phyloP scores from a whole-genome alignment of 441 rosid genomes.

The Erodium texanum region DNA sequence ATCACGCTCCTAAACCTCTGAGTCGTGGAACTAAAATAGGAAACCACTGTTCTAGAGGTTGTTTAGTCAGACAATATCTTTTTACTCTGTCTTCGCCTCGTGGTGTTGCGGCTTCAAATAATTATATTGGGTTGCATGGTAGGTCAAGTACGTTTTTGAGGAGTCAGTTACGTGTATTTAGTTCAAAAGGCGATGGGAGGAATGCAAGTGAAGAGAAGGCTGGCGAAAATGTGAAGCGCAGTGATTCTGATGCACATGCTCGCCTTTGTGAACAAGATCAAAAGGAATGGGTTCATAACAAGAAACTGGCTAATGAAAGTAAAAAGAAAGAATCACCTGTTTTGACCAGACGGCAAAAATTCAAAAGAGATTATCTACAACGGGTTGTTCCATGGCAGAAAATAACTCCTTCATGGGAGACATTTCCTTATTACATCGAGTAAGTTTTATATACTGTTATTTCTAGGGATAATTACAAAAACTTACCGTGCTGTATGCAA shows the following conservation, averaged over 20 bases:
- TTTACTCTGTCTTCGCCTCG: slow-evolving; percentile 24
- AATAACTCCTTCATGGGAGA: slow-evolving; percentile 77
- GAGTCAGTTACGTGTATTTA: slow-evolving; percentile 43
- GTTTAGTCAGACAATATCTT: slow-evolving; percentile 31
- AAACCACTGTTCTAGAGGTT: slow-evolving; percentile 6
- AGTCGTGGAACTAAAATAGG: slow-evolving; percentile 15
- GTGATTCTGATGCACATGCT: slow-evolving; percentile 43
- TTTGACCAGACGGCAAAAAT: slow-evolving; percentile 58
- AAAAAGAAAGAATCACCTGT: slow-evolving; percentile 72
- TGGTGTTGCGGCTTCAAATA: slow-evolving; percentile 23
- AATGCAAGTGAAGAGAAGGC: slow-evolving; percentile 55
- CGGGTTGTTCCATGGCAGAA: slow-evolving; percentile 87
- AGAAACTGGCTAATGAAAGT: slow-evolving; percentile 60
- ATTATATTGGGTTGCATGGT: slow-evolving; percentile 17
- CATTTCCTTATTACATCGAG: slow-evolving; percentile 82
- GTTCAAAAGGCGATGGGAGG: slow-evolving; percentile 78
- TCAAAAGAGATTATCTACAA: slow-evolving; percentile 64
- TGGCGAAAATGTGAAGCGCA: slow-evolving; percentile 25
- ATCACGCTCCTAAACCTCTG: slow-evolving; percentile 25
- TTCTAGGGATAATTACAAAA: no score
- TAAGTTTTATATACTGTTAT: slow-evolving; percentile 30
- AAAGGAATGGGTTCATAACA: slow-evolving; percentile 79
- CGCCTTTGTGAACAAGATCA: slow-evolving; percentile 77
- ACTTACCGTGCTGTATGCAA: no score
- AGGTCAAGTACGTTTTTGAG: slow-evolving; percentile 22